These are phyloP conservation scores for Globisporangium barbulae DNA, from an alignment of 352 stramenopile species.

Conservation along the genomic window DNA sequence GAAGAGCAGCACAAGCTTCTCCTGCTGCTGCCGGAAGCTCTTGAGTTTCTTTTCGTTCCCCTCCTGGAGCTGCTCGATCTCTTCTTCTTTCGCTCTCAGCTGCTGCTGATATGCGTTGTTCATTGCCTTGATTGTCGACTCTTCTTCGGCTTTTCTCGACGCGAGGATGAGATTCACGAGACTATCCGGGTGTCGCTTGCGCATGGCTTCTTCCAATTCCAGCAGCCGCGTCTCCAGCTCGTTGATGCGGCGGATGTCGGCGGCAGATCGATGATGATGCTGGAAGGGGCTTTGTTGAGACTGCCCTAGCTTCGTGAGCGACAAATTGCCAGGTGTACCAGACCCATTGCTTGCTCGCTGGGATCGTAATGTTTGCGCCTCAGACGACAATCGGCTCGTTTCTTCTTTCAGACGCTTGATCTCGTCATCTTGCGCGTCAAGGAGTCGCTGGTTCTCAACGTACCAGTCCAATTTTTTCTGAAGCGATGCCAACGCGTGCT, in stretches of 20 bases:
- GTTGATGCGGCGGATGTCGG: conserved; percentile 72
- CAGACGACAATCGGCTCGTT: conserved; percentile 3
- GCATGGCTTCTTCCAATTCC: conserved; percentile 79
- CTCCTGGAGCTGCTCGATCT: conserved; percentile 51
- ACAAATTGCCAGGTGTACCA: neutral
- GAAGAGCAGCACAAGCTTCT: conserved; percentile 71
- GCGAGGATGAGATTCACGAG: conserved; percentile 76
- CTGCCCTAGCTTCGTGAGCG: neutral
- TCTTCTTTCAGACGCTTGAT: conserved; percentile 36
- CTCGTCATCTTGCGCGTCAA: conserved; percentile 75
- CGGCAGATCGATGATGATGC: conserved; percentile 27
- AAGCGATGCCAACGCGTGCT: conserved; percentile 40
- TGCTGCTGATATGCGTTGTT: conserved; percentile 34
- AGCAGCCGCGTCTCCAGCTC: conserved; percentile 60
- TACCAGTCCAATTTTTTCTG: conserved; percentile 88
- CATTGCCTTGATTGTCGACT: conserved; percentile 43
- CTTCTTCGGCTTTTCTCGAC: conserved; percentile 61
- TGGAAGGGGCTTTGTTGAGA: conserved; percentile 5
- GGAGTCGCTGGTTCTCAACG: conserved; percentile 72
- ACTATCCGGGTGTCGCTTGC: conserved; percentile 70
- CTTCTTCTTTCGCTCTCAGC: conserved; percentile 34
- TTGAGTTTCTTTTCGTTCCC: conserved; percentile 53
- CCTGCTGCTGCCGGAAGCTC: conserved; percentile 77
- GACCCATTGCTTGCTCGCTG: neutral
- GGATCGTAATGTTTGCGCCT: conserved; percentile 13